phyloP scores from a whole-genome alignment of 2,329 filamentous ascomycete species.

The Alternaria arborescens region DNA sequence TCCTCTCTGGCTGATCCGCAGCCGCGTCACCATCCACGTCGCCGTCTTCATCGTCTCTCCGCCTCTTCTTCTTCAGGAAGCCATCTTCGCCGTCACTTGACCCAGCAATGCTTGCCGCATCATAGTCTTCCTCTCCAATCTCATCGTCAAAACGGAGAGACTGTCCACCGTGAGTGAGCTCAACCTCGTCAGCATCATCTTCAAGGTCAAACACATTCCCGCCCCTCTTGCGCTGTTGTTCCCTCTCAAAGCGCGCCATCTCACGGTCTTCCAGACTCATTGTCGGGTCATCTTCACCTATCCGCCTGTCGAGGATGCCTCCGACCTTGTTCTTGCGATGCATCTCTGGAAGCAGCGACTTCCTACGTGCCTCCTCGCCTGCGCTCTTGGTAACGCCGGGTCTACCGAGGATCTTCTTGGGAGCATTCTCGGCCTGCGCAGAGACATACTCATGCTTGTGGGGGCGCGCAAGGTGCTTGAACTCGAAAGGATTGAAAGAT shows the following conservation, averaged over 20 bases:
- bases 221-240: constrained; percentile 84
- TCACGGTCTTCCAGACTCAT: constrained; percentile 95
- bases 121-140: constrained; percentile 73
- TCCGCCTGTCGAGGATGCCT: constrained; percentile 89
- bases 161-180: constrained; percentile 85
- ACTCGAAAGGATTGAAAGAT: constrained; percentile 97
- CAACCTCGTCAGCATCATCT: constrained; percentile 74
- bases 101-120: constrained; percentile 74
- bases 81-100: constrained; percentile 52
- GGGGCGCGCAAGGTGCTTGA: constrained; percentile 79
- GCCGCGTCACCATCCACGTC: constrained; percentile 43
- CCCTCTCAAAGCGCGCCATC: constrained; percentile 86
- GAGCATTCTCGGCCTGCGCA: constrained; percentile 62
- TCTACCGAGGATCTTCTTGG: constrained; percentile 69
- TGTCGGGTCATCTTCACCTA: constrained; percentile 92
- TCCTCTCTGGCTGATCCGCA: constrained; percentile 74
- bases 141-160: constrained; percentile 70
- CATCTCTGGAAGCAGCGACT: constrained; percentile 89
- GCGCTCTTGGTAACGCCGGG: constrained; percentile 85
- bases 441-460: constrained; percentile 88
- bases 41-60: constrained; percentile 59
- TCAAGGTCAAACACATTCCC: constrained; percentile 89
- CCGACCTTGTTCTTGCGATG: constrained; percentile 89
- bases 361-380: constrained; percentile 84
- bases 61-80: constrained; percentile 54